Percentiles rank a stretch among this genome's conserved stretches.
These are phyloP conservation scores for Ascochyta viciae-villosae DNA, from an alignment of 2,329 filamentous ascomycete genomes.

Conservation along the genomic window DNA sequence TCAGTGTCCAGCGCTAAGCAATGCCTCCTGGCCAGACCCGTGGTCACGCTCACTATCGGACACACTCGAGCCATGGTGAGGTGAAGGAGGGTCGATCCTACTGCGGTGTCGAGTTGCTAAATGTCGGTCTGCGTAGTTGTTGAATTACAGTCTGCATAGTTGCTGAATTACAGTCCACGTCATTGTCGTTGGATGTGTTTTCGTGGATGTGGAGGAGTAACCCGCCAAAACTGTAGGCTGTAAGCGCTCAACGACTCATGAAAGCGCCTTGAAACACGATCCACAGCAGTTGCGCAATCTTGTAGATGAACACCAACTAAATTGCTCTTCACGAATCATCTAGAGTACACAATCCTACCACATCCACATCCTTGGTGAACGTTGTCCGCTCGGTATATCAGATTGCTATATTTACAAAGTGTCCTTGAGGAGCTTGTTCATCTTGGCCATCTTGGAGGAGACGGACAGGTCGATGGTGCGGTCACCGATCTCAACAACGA, in stretches of 20 bases:
- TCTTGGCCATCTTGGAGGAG: slow-evolving; percentile 91
- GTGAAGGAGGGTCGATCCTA: background rate
- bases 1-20: background rate
- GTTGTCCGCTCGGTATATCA: slow-evolving; percentile 20
- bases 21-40: background rate
- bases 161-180: no score
- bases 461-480: slow-evolving; percentile 98
- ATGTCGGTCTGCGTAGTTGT: no score
- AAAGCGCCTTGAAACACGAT: background rate
- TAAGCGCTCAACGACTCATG: background rate
- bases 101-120: background rate
- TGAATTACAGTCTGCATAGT: no score
- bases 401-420: slow-evolving; percentile 76
- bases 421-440: slow-evolving; percentile 99
- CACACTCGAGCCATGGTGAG: background rate
- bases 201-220: background rate
- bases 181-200: no score
- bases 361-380: slow-evolving; percentile 18
- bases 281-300: background rate
- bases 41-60: background rate
- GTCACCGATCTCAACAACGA: slow-evolving; percentile 96
- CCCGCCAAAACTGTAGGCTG: background rate
- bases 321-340: slow-evolving; percentile 39
- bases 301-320: slow-evolving; percentile 23
- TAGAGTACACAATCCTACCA: slow-evolving; percentile 45